Evolutionary conservation across 352 stramenopile species (phyloP).

Genomic region (Globisporangium paroecandrum): DNA sequence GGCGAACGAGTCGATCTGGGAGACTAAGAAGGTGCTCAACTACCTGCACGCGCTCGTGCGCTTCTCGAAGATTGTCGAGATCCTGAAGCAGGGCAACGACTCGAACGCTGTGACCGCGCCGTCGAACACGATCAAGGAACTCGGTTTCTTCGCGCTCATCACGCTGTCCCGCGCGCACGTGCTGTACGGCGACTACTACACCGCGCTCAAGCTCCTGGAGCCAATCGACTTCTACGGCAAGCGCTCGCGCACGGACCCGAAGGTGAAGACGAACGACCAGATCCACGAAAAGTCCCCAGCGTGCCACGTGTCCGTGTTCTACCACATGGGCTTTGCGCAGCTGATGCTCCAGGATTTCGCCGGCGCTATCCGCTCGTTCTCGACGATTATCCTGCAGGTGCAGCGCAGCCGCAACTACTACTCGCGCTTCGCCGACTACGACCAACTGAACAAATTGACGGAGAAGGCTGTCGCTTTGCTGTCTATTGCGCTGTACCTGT

Average conservation of each 20-base stretch:
- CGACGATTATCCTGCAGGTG: conserved; percentile 87
- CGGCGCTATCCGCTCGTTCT: conserved; percentile 88
- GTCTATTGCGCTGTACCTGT: conserved; percentile 88
- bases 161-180: conserved; percentile 94
- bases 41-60: conserved; percentile 94
- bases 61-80: conserved; percentile 89
- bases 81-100: conserved; percentile 62
- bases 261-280: conserved; percentile 59
- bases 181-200: conserved; percentile 96
- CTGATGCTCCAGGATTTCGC: conserved; percentile 97
- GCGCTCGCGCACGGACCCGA: conserved; percentile 35
- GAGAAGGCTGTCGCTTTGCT: conserved; percentile 95
- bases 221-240: conserved; percentile 90
- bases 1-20: conserved; percentile 92
- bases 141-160: conserved; percentile 96
- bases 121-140: conserved; percentile 81
- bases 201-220: conserved; percentile 89
- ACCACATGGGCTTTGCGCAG: conserved; percentile 97
- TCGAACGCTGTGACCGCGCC: conserved; percentile 31
- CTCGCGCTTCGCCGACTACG: conserved; percentile 88
- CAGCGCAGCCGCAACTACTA: conserved; percentile 90
- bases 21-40: conserved; percentile 92
- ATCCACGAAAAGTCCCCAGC: conserved; percentile 90
- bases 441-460: conserved; percentile 94
- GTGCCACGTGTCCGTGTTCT: conserved; percentile 94